These are phyloP conservation scores for Eucalyptus polyanthemos DNA, from an alignment of 345 rosid genomes.

Conservation along the genomic window DNA sequence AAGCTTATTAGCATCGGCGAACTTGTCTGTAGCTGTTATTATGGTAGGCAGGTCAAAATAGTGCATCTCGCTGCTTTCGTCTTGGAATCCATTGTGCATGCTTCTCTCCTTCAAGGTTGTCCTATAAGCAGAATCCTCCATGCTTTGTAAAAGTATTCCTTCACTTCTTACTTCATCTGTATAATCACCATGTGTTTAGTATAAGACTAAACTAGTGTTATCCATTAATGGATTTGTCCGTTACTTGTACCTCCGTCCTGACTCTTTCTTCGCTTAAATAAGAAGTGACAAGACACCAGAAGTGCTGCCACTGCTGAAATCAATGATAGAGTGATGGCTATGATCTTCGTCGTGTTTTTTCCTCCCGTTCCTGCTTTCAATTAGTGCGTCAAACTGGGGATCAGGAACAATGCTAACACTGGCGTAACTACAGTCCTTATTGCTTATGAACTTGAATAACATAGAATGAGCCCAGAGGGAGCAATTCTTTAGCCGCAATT, in stretches of 20 bases:
- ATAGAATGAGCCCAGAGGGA: neutral
- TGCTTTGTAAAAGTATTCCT: slow-evolving; percentile 4
- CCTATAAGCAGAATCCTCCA: neutral
- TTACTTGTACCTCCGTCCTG: neutral
- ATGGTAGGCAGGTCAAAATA: neutral
- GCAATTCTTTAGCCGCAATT: neutral
- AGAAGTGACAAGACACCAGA: slow-evolving; percentile 7
- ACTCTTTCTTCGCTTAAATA: slow-evolving; percentile 6
- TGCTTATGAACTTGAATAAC: neutral
- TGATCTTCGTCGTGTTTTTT: neutral
- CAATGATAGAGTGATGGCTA: neutral
- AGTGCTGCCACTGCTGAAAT: slow-evolving; percentile 2
- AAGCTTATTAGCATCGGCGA: slow-evolving; percentile 29
- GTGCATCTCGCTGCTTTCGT: slow-evolving; percentile 9
- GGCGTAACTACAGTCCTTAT: neutral
- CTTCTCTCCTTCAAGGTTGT: neutral
- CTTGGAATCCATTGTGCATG: neutral
- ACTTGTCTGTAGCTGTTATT: slow-evolving; percentile 20
- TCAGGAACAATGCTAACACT: neutral
- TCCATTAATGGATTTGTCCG: neutral
- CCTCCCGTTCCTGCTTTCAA: slow-evolving; percentile 2
- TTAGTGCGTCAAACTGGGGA: neutral
- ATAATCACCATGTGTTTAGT: neutral
- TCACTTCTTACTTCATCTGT: slow-evolving; percentile 3
- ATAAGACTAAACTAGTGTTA: neutral